Evolutionary conservation across 1,284 basidiomycete genomes (phyloP), one percentile per base, ranked within the genome.

Genomic region (Ceratobasidium sp.): DNA sequence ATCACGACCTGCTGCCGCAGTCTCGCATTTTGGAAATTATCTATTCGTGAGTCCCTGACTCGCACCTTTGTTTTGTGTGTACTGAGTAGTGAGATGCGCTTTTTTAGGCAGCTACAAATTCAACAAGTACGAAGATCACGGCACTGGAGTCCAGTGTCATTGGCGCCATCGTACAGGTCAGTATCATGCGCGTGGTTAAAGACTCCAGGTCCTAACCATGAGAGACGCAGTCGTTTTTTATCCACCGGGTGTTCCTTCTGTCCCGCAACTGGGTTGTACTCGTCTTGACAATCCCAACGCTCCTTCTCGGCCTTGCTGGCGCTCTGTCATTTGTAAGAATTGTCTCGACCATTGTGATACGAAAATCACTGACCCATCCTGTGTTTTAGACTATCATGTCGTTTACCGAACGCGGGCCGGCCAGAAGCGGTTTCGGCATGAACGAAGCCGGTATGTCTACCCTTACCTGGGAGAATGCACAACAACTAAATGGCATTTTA

Each of bases 231-330:
- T 51, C 19, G 6, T 69, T 69, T 41, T 69, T 69, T 31, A 69
- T 69, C 22, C 66, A 69, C n/a, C 51, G 66, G n/a, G 56, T 53
- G 14, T 69, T 69, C 36, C 51, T 69, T 44, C 36, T 69, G 15
- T 69, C 66, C n/a, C 66, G 66, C n/a, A 69, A 57, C 66, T 69
- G 66, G 66, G 9, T 69, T 6, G 56, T 69, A 22, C 41, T 69
- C 22, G 53, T 57, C 9, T 29, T 69, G 19, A 69, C 66, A 29
- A n/a, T 69, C 14, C 66, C 66, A 1, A 69, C 66, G 14, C 66
- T 69, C 66, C 33, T 69, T 27, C 33, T 69, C n/a, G 66, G 66
- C 22, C 53, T 69, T 14, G 45, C 66, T n/a, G 66, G 66, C 22
- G 11, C 66, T 14, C 24, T 69, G 31, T 56, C 56, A 11, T 17